These are phyloP conservation scores for Ophidiomyces ophidiicola DNA, from an alignment of 2,329 filamentous ascomycete species.

Conservation along the genomic window DNA sequence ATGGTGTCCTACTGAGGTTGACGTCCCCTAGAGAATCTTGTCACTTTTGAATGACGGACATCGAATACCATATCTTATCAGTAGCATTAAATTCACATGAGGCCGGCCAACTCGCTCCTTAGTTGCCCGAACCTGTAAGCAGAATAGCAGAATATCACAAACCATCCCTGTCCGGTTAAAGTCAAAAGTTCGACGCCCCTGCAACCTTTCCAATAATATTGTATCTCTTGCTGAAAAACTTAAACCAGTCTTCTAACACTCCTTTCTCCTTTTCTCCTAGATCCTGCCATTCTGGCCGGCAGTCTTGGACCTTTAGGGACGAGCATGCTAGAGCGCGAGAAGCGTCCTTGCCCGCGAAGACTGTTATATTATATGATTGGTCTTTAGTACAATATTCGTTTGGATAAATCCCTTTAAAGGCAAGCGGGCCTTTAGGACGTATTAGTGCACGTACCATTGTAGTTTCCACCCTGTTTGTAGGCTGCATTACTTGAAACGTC, in stretches of 20 bases:
- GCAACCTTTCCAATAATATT: conserved; percentile 52
- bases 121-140: no score
- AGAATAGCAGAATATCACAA: no score
- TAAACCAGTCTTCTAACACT: conserved; percentile 81
- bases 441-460: conserved; percentile 53
- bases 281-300: conserved; percentile 67
- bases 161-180: no score
- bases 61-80: no score
- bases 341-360: conserved; percentile 90
- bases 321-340: conserved; percentile 82
- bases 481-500: conserved; percentile 84
- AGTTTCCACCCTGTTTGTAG: conserved; percentile 71
- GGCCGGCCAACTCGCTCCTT: no score
- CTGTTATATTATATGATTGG: conserved; percentile 39
- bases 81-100: no score
- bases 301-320: conserved; percentile 76
- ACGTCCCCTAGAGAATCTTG: no score
- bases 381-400: neutral
- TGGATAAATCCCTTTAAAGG: neutral
- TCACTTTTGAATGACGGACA: no score
- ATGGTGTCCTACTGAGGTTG: no score
- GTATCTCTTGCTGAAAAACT: conserved; percentile 94
- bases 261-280: conserved; percentile 74
- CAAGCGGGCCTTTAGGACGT: neutral
- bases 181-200: conserved; percentile 28